Conservation (phyloP, 768 basidiomycete species). For the Infundibulicybe gibba region DNA sequence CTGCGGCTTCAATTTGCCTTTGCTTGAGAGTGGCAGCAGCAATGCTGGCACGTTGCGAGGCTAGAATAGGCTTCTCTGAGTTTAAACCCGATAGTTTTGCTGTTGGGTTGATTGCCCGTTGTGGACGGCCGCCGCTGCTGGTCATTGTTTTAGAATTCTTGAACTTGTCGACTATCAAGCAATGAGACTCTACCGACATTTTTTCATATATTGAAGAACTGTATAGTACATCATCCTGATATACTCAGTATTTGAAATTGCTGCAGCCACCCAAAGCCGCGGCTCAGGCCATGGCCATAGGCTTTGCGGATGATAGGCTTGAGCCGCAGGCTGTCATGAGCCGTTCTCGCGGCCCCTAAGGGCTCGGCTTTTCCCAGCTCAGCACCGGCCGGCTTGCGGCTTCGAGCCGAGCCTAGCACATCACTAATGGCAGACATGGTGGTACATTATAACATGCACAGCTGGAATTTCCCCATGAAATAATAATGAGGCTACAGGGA, state of each 20-base stretch:
- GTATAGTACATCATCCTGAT: background rate
- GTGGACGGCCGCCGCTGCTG: too few relatives aligned
- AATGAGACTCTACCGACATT: background rate
- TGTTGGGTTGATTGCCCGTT: too few relatives aligned
- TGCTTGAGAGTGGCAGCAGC: too few relatives aligned
- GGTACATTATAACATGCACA: too few relatives aligned
- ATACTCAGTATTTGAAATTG: background rate
- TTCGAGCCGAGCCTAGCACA: background rate
- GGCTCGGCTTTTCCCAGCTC: background rate
- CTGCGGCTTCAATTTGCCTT: too few relatives aligned
- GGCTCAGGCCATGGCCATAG: conserved; percentile 3
- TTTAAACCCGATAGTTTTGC: too few relatives aligned
- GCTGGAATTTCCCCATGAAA: too few relatives aligned
- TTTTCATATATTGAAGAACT: background rate
- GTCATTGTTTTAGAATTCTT: too few relatives aligned
- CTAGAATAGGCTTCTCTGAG: too few relatives aligned
- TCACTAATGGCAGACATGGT: too few relatives aligned
- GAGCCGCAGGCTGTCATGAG: conserved; percentile 6
- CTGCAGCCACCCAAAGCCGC: conserved; percentile 5
- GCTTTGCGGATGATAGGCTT: conserved; percentile 4
- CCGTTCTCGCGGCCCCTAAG: background rate
- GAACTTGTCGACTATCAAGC: background rate
- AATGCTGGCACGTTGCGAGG: too few relatives aligned
- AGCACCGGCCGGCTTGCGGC: background rate
- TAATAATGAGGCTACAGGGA: too few relatives aligned